Conservation (phyloP, 148 eudicot genomes). For the Rhododendron molle region DNA sequence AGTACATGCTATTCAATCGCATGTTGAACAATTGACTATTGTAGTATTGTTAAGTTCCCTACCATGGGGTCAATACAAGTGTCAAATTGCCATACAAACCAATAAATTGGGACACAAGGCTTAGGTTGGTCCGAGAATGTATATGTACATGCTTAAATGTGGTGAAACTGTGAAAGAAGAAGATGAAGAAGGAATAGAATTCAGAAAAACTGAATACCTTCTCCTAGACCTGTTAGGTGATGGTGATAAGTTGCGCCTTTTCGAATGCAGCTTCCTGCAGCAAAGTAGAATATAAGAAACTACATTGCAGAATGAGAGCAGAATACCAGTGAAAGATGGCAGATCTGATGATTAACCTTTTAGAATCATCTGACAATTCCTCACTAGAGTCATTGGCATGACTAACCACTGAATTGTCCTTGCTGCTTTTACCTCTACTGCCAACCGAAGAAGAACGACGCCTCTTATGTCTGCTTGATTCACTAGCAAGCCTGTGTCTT, state of each 20-base stretch:
- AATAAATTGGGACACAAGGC: background rate
- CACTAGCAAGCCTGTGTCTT: constrained; percentile 51
- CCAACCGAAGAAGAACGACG: constrained; percentile 59
- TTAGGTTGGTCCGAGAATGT: background rate
- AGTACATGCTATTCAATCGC: background rate
- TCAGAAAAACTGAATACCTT: constrained; percentile 49
- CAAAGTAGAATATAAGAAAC: constrained; percentile 19
- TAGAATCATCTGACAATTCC: constrained; percentile 62
- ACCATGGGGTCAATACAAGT: background rate
- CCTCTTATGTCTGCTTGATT: constrained; percentile 58
- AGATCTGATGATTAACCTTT: constrained; percentile 46
- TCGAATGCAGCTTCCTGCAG: constrained; percentile 59
- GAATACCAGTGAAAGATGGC: background rate
- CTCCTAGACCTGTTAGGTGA: constrained; percentile 74
- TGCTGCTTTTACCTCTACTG: constrained; percentile 53
- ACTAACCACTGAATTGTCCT: constrained; percentile 40
- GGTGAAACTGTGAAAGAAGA: background rate
- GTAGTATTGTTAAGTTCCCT: background rate
- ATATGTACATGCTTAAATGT: background rate
- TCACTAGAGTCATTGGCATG: constrained; percentile 54
- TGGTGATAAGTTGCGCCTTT: constrained; percentile 55
- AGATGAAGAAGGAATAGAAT: background rate
- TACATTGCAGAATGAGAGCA: background rate
- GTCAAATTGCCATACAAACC: background rate
- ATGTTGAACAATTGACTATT: background rate